Evolutionary conservation across 768 basidiomycete genomes (phyloP), one percentile per base, ranked within the genome.

Genomic region (Tricholoma terreum): DNA sequence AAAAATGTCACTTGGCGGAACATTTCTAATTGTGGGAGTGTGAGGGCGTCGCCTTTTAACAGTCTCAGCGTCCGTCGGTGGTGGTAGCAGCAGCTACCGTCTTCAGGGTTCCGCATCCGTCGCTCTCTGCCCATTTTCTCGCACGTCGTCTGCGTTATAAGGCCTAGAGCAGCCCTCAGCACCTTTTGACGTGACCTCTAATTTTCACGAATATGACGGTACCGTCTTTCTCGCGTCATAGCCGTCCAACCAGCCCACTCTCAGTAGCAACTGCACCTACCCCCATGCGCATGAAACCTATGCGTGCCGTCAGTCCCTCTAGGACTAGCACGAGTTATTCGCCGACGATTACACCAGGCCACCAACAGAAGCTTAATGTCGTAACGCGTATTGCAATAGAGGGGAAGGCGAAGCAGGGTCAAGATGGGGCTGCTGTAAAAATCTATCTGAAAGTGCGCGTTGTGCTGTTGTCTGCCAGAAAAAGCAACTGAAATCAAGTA

Each of bases 381-480:
- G 87, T 90, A 3, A 85, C 87, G 48, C 85, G 87, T 51, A 79
- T 91, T 31, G 84, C 84, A 21, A 82, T 92, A 50, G 87, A 90
- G 65, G 90, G 89, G 30, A 86, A 84, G 70, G 84, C 84, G 19
- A 86, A 83, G 69, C 80, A 81, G 55, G 82, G 80, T 1, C 75
- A 81, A 45, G 86, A 89, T 64, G 86, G 84, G 36, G 87, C 82
- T 34, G 74, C 81, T 15, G 81, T 92, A 51, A 85, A 79, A 62
- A 84, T 91, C 79, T 92, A 89, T 71, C 78, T 92, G 61, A 92
- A 89, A 78, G 90, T 88, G 58, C 50, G 61, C 54, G 27, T n/a
- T 51, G 34, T 30, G 48, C n/a, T 24, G 9, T 9, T 49, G 14
- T 56, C 22, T 31, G 21, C 6, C 10, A 35, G 24, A 38, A 46